A percentile compares a stretch with the other conserved stretches of the same genome.
phyloP scores from a whole-genome alignment of 2,329 filamentous ascomycete species.

The Cladophialophora bantiana region DNA sequence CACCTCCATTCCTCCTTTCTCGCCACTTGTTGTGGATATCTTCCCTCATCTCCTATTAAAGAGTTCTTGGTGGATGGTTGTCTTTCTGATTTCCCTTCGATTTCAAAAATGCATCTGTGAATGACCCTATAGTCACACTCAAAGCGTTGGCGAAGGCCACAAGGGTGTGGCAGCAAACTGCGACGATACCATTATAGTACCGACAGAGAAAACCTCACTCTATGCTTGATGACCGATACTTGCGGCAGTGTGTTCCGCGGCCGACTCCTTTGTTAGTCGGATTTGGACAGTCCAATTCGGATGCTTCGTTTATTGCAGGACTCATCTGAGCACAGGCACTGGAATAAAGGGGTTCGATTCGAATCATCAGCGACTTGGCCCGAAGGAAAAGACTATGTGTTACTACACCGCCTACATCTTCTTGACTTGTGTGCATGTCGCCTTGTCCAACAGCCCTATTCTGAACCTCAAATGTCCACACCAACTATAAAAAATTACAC shows the following conservation, averaged over 20 bases:
- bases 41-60: neutral
- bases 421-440: slow-evolving; percentile 32
- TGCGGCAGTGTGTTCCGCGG: neutral
- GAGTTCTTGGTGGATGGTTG: neutral
- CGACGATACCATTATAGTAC: neutral
- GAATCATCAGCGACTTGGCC: neutral
- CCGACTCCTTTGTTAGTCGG: neutral
- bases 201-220: neutral
- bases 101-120: neutral
- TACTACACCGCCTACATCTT: slow-evolving; percentile 37
- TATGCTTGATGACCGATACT: neutral
- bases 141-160: neutral
- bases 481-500: neutral
- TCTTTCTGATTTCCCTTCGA: no score
- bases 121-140: neutral
- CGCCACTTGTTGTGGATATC: neutral
- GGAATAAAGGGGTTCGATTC: neutral
- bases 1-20: neutral
- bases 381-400: slow-evolving; percentile 28
- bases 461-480: slow-evolving; percentile 20
- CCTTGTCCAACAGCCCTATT: slow-evolving; percentile 23
- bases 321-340: neutral
- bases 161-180: neutral
- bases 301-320: neutral
- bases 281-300: neutral